These are phyloP conservation scores for Rhodamnia argentea DNA, from an alignment of 345 rosid species.

Conservation along the genomic window DNA sequence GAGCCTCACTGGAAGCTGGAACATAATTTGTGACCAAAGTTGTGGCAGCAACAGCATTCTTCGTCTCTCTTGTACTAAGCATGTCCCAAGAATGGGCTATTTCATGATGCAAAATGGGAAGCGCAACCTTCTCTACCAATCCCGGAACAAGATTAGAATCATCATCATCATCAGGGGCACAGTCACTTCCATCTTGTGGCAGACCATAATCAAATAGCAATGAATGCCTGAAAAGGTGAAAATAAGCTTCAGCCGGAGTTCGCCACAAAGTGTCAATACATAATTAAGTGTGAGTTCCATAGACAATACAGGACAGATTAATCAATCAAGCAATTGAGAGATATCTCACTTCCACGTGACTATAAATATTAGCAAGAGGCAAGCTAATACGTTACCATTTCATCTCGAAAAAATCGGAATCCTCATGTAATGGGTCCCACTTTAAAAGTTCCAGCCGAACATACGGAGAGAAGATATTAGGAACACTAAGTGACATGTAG, in stretches of 20 bases:
- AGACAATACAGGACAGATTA: background rate
- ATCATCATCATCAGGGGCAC: conserved; percentile 56
- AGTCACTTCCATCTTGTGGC: conserved; percentile 59
- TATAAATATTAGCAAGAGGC: background rate
- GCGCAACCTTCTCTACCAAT: conserved; percentile 81
- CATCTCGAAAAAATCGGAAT: conserved; percentile 68
- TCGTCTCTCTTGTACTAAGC: conserved; percentile 68
- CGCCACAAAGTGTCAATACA: background rate
- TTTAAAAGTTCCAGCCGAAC: conserved; percentile 85
- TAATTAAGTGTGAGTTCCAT: background rate
- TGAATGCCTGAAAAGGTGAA: conserved; percentile 55
- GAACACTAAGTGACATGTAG: conserved; percentile 75
- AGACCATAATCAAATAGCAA: conserved; percentile 74
- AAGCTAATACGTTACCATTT: conserved; percentile 44
- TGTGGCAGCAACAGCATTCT: conserved; percentile 79
- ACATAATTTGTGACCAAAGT: conserved; percentile 67
- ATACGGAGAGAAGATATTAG: conserved; percentile 88
- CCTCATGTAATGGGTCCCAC: conserved; percentile 89
- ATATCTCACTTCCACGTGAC: background rate
- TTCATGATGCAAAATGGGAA: conserved; percentile 79
- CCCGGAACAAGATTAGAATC: conserved; percentile 84
- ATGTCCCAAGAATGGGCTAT: conserved; percentile 85
- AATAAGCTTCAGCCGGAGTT: background rate
- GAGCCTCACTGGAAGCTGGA: conserved; percentile 62
- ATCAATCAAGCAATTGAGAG: background rate